Evolutionary conservation across 2,329 filamentous ascomycete genomes (phyloP).

Genomic region (Raffaelea albimanens): DNA sequence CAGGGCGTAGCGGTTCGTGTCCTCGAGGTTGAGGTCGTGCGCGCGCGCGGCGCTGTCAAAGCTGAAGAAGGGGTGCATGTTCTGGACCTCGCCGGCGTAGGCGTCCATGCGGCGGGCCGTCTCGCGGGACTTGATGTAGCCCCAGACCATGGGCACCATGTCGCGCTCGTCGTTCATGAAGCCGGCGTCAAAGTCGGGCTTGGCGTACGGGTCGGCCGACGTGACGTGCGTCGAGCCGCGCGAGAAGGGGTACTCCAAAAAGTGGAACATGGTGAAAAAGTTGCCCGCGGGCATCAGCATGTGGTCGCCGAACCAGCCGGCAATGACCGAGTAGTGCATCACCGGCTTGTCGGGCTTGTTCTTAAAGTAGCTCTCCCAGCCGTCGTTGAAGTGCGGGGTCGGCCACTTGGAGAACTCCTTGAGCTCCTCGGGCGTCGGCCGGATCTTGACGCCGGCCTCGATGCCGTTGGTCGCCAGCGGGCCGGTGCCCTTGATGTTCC

Average conservation of each 20-base stretch:
- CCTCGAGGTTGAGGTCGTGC: constrained; percentile 63
- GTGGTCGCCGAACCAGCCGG: constrained; percentile 54
- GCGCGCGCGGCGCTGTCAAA: constrained; percentile 62
- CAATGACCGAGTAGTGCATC: constrained; percentile 75
- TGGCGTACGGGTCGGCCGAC: constrained; percentile 62
- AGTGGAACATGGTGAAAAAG: constrained; percentile 79
- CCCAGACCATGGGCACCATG: constrained; percentile 79
- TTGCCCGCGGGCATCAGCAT: constrained; percentile 62
- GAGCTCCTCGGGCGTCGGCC: constrained; percentile 60
- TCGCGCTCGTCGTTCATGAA: constrained; percentile 83
- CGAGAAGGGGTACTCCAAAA: constrained; percentile 69
- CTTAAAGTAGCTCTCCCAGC: constrained; percentile 78
- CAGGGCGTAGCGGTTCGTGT: constrained; percentile 67
- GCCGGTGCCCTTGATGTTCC: constrained; percentile 70
- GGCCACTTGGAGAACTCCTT: constrained; percentile 63
- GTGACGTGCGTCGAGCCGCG: constrained; percentile 62
- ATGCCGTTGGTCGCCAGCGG: constrained; percentile 71
- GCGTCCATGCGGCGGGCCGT: constrained; percentile 70
- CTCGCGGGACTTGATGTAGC: constrained; percentile 74
- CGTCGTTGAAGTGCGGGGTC: constrained; percentile 61
- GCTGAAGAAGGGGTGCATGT: constrained; percentile 62
- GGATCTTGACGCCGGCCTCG: constrained; percentile 69
- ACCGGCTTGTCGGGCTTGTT: constrained; percentile 78
- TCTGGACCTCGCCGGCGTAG: constrained; percentile 63
- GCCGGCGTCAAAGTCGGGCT: constrained; percentile 68